These are phyloP conservation scores for Pistacia integerrima DNA, from an alignment of 345 rosid species.

Conservation along the genomic window DNA sequence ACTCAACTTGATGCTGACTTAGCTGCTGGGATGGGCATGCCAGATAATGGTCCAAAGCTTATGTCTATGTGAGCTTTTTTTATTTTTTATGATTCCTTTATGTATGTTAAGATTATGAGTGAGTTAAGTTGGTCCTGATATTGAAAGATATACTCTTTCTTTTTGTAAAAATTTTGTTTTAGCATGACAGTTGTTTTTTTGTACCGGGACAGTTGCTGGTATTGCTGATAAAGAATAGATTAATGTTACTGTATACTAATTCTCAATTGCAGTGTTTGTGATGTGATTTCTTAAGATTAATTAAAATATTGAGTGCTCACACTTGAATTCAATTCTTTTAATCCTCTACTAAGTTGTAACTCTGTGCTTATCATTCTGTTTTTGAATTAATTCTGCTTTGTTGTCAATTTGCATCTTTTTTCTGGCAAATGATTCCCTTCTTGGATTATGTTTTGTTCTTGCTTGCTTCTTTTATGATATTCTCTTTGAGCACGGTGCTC, in stretches of 20 bases:
- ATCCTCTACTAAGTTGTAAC: not conserved
- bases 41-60: constrained; percentile 87
- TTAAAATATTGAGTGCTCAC: not conserved
- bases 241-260: not conserved
- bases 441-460: not conserved
- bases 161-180: constrained; percentile 11
- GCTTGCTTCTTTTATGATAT: not conserved
- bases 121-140: not conserved
- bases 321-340: not conserved
- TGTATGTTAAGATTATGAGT: not conserved
- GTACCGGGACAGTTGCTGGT: not conserved
- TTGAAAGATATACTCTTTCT: not conserved
- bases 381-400: not conserved
- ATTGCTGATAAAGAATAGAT: constrained; percentile 1
- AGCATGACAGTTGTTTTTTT: too few species aligned
- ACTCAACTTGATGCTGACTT: constrained; percentile 92
- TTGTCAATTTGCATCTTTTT: not conserved
- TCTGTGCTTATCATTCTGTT: not conserved
- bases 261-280: not conserved
- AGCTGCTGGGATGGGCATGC: constrained; percentile 97
- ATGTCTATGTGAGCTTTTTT: constrained; percentile 45
- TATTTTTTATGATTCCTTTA: constrained; percentile 13
- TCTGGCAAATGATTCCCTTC: not conserved
- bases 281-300: not conserved
- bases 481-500: not conserved